Evolutionary conservation across 1,284 basidiomycete species (phyloP), one percentile per base, ranked within the genome.

Genomic region (Rhodotorula sp.): DNA sequence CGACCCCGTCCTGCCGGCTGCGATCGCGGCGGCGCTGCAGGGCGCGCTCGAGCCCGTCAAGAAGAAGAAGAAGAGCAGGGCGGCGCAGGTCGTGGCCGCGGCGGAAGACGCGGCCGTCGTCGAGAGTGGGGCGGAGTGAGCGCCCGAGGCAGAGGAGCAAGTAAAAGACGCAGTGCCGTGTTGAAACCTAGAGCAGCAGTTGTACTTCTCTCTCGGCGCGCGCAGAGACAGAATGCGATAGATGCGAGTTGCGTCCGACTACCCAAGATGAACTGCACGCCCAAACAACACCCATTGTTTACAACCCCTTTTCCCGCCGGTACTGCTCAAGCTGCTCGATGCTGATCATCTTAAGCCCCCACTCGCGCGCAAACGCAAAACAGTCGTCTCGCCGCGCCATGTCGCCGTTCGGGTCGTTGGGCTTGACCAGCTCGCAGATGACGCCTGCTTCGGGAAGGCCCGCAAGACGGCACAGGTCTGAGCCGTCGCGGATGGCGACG

Each of bases 371-470:
- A 80, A 99, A 99, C 64, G 86, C 85, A 78, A 94, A 86, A 80
- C 94, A 97, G 78, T 94, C 94, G 80, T 98, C 94, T 46, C 94
- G 85, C n/a, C 94, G 85, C 53, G 95, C 94, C 92, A 99, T 99
- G n/a, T 85, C 88, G 3, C 97, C 97, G 77, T 86, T 82, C n/a
- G 87, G 87, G 71, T 85, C 84, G 79, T 95, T 88, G 63, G 97
- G 94, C 78, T 97, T 95, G 50, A 99, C 94, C 44, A 99, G 85
- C 82, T 99, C 97, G 81, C 97, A 99, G 44, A 99, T 86, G 6
- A 98, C 85, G 3, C 94, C 97, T 1, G 90, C 94, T 1, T 85
- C 84, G 17, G 91, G 88, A 57, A 92, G 87, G 32, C 87, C 86
- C 2, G 94, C 89, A 60, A 97, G 85, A 64, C 84, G 83, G 82